Base-by-base conservation (phyloP, 176 grass and related monocot species). In the Musa schizocarpa region DNA sequence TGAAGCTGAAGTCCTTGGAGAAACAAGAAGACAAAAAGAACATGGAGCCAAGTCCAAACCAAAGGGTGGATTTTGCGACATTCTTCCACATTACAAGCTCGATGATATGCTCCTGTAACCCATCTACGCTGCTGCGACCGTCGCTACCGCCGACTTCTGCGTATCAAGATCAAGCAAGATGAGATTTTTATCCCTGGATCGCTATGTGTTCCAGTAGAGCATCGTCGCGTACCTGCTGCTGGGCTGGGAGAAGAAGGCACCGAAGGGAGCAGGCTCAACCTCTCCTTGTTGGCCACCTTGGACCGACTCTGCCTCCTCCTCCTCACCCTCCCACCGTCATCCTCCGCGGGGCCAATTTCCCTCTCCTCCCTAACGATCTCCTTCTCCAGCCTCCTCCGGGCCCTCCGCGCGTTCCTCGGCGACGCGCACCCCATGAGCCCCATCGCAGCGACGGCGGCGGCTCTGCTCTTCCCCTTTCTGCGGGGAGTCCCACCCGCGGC, bases 41-140 rank as follows among this genome's bases (percentile, higher is more conserved):
- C 79, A 94, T 86, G 7, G 86, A 91, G 61, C 88, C 95, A 8
- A 81, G 14, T 12, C 90, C 95, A 69, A 99, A 99, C 95, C 95
- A 99, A 7, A 94, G 86, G 3, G 88, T 52, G 2, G 95, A 92
- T 87, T 83, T 94, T 17, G 95, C 95, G 9, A 81, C 84, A 53
- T 99, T 86, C 63, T 83, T 94, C 95, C 95, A 99, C 95, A 94
- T 84, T 52, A 91, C 77, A 8, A 93, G 54, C 43, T 91, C 90
- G 17, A 93, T 52, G n/a, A 89, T 73, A 74, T 82, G 63, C 67
- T 89, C 84, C 43, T 78, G 81, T 17, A 92, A 65, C 65, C 74
- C 59, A 78, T 85, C 86, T 75, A 82, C 78, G 0, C 24, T 66
- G 11, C 72, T 83, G n/a, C 19, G 58, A 53, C 71, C 23, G 22